Evolutionary conservation across 2,329 filamentous ascomycete species (phyloP), one percentile per base, ranked within the genome.

Genomic region (Fusarium irregulare): DNA sequence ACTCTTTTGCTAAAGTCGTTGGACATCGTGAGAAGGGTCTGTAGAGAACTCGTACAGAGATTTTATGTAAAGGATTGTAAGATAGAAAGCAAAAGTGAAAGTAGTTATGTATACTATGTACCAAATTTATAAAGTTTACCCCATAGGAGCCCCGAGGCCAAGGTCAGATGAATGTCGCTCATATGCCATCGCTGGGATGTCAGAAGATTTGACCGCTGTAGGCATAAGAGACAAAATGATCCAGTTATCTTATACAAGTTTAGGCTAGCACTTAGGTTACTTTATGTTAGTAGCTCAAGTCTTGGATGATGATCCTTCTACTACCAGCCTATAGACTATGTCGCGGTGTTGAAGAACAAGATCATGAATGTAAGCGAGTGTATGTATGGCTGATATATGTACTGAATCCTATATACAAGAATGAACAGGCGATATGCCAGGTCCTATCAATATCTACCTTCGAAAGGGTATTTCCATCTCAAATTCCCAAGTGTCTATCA

Each of bases 1-100:
- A 88, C 68, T 86, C 83, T 9, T 88, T 89, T 71, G 86, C 87
- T 53, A 79, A 81, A 53, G 86, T 89, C 2, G 83, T 85, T 1
- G 87, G 86, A 1, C 79, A 84, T 27, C 81, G 87, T 42, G 87
- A 89, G 68, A 88, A 85, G 80, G 80, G 73, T 6, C 58, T 86
- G 18, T 85, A 67, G 57, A 23, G 20, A 21, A 21, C 20, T 21
- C 20, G 20, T 21, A 21, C 20, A 21, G 20, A 21, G 20, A 21
- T 21, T 21, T 21, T 21, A 21, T 21, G 20, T 21, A 21, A 21
- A 21, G 20, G 20, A 21, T 21, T 21, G 56, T 69, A 64, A 47
- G 45, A 23, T 57, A 47, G 23, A 27, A 34, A 28, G 42, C 12
- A 44, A 47, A 18, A 23, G 14, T 16, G 3, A 27, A 25, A 40